Evolutionary conservation across 306 rosid species (phyloP), one percentile per base, ranked within the genome.

Genomic region (Vigna radiata): DNA sequence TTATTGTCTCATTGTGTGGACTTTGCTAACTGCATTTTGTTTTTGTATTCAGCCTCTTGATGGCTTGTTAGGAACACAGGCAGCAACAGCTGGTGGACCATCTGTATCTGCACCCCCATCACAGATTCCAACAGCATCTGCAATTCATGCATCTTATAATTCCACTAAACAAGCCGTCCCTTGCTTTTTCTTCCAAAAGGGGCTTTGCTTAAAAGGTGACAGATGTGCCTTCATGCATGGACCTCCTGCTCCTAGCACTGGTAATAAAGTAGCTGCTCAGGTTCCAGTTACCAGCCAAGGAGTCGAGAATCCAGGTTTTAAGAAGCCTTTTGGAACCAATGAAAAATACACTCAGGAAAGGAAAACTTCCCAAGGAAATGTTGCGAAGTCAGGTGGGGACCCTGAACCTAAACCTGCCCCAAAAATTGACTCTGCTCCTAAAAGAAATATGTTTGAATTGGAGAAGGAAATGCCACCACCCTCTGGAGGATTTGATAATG

Each of bases 181-280:
- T 48, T 96, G 99, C 84, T 81, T 90, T 76, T 96, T 90, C 88
- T 96, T 90, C 87, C 96, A 89, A 74, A 89, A 93, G 76, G 99
- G 99, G 33, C 77, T 58, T 64, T 96, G 99, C 86, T 77, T 87
- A 60, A 96, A 96, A 87, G 99, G 98, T 48, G 99, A 92, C 68
- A 88, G 81, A 76, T 96, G 99, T 63, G 87, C 96, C 36, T 96
- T 96, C 81, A 82, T 70, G 56, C 99, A 96, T 70, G 97, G 97
- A 65, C 89, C 92, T 11, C 87, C 92, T 13, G 64, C 58, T 82
- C 79, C 91, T 31, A 63, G 47, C 72, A 68, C 82, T 29, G 63
- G 69, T 14, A 85, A 62, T 82, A 94, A 90, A 89, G 83, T 76
- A 85, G 80, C 80, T 68, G 68, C 85, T 13, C 97, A 78, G 83